These are phyloP conservation scores for Pyrenophora seminiperda DNA, from an alignment of 2,329 filamentous ascomycete species.

Conservation along the genomic window DNA sequence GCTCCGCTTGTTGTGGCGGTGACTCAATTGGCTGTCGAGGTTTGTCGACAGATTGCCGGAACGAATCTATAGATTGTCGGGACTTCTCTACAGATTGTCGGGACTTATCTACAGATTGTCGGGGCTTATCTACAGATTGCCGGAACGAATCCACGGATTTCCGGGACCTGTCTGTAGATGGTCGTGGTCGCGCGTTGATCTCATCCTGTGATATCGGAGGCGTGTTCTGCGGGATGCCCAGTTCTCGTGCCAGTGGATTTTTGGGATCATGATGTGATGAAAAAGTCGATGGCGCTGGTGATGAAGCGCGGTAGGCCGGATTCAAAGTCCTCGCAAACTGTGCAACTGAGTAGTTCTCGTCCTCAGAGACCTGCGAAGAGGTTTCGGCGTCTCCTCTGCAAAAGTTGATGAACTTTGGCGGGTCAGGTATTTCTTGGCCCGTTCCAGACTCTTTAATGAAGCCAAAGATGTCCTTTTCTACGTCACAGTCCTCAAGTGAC, in stretches of 20 bases:
- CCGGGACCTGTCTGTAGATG: conserved; percentile 12
- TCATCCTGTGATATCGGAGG: conserved; percentile 36
- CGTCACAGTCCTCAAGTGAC: conserved; percentile 92
- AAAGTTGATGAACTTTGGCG: conserved; percentile 98
- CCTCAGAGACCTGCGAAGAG: conserved; percentile 81
- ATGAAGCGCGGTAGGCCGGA: conserved; percentile 92
- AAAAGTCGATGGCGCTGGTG: conserved; percentile 89
- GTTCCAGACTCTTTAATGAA: conserved; percentile 92
- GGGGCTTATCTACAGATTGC: conserved; percentile 6
- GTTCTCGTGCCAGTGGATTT: conserved; percentile 70
- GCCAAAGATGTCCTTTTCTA: conserved; percentile 86
- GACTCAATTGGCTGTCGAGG: conserved; percentile 5
- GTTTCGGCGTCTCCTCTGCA: conserved; percentile 86
- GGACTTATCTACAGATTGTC: conserved; percentile 16
- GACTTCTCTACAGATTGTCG: conserved; percentile 16
- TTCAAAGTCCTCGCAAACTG: conserved; percentile 96
- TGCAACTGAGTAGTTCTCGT: conserved; percentile 89
- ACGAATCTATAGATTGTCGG: background rate
- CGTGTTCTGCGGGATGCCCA: conserved; percentile 60
- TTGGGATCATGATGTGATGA: conserved; percentile 91
- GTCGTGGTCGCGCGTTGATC: conserved; percentile 25
- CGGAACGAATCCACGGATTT: conserved; percentile 1
- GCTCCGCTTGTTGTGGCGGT: conserved; percentile 3
- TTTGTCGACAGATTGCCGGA: conserved; percentile 6
- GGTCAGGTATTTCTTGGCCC: conserved; percentile 95